Evolutionary conservation across 1,139 yeast genomes (phyloP).

Genomic region (Debaryomyces sp.): DNA sequence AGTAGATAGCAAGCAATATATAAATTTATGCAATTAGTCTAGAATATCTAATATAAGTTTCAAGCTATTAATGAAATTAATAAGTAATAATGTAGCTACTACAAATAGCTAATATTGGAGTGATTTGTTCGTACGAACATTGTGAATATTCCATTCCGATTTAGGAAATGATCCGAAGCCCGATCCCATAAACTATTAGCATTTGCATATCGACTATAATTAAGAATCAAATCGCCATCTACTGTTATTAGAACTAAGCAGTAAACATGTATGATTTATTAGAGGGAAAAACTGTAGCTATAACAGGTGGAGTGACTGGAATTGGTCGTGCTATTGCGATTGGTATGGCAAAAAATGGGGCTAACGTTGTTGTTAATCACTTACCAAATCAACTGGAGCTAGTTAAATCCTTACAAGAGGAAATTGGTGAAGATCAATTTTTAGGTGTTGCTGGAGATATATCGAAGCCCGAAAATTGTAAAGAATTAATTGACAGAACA

Average conservation of each 20-base stretch:
- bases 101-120: too few species aligned
- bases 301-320: constrained; percentile 45
- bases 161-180: not conserved
- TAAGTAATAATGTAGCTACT: too few species aligned
- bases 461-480: constrained; percentile 22
- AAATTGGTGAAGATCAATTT: constrained; percentile 20
- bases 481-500: constrained; percentile 24
- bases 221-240: not conserved
- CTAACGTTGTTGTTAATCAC: constrained; percentile 22
- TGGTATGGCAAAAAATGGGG: constrained; percentile 25
- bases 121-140: not conserved
- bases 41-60: not conserved
- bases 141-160: not conserved
- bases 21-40: not conserved
- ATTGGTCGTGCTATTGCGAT: constrained; percentile 42
- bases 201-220: not conserved
- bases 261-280: constrained; percentile 10
- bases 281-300: constrained; percentile 27
- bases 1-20: not conserved
- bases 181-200: not conserved
- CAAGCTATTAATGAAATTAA: not conserved
- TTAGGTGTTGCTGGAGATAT: constrained; percentile 37
- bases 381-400: constrained; percentile 18
- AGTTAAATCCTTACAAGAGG: constrained; percentile 18
- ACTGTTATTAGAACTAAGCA: not conserved